phyloP scores from a whole-genome alignment of 805 yeast species.

The Zygosaccharomyces rouxii region DNA sequence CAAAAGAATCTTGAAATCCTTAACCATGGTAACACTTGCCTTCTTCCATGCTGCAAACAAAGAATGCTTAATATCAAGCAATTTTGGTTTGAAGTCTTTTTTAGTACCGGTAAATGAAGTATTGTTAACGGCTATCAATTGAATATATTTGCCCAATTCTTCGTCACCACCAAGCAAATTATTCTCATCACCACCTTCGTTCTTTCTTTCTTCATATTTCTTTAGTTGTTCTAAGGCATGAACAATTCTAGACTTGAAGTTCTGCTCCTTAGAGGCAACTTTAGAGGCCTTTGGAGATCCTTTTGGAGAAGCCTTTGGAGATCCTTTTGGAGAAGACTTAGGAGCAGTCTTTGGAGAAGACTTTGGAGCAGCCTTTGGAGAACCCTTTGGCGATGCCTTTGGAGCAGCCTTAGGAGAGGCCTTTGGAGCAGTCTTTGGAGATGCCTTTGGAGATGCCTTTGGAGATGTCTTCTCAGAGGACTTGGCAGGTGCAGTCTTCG shows the following conservation, averaged over 20 bases:
- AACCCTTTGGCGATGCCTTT: conserved; percentile 11
- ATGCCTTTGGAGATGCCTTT: conserved; percentile 11
- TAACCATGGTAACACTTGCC: conserved; percentile 28
- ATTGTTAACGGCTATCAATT: conserved; percentile 60
- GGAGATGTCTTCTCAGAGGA: conserved; percentile 18
- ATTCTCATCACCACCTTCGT: conserved; percentile 33
- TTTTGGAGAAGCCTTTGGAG: conserved; percentile 20
- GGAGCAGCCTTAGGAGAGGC: conserved; percentile 18
- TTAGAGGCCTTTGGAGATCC: conserved; percentile 8
- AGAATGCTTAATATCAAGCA: conserved; percentile 40
- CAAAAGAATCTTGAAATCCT: conserved; percentile 38
- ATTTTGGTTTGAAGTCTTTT: conserved; percentile 55
- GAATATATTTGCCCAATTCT: conserved; percentile 43
- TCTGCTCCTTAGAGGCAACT: conserved; percentile 16
- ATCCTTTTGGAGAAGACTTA: conserved; percentile 16
- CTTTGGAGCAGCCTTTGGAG: conserved; percentile 19
- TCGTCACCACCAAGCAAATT: conserved; percentile 56
- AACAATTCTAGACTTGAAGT: conserved; percentile 28
- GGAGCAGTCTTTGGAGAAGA: conserved; percentile 18
- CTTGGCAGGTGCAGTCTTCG: conserved; percentile 7
- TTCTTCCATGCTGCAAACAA: conserved; percentile 30
- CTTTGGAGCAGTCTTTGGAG: conserved; percentile 13
- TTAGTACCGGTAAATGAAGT: conserved; percentile 51
- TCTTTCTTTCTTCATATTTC: conserved; percentile 47
- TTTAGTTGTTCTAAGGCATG: conserved; percentile 64